Conservation (phyloP, 139 green algal genomes). For the Pleodorina starrii region DNA sequence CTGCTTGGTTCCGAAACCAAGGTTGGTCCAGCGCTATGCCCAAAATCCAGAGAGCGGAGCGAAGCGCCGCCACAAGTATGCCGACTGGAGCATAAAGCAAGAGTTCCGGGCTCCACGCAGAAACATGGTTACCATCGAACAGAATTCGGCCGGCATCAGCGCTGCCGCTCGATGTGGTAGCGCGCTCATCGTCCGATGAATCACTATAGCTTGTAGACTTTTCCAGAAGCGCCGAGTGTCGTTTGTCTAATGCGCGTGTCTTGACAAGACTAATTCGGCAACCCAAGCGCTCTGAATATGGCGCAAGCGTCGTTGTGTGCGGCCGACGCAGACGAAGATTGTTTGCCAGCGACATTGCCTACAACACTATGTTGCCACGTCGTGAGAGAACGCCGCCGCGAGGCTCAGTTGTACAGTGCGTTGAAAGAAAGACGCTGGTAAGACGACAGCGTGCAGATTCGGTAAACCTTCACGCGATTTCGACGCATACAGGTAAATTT, state of each 20-base stretch:
- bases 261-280: neutral
- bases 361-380: too few species aligned
- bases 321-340: too few species aligned
- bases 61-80: neutral
- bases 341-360: too few species aligned
- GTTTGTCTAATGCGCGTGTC: neutral
- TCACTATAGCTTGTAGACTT: neutral
- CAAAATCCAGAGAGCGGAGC: conserved; percentile 1
- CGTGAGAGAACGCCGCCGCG: too few species aligned
- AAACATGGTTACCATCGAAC: neutral
- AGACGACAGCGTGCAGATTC: too few species aligned
- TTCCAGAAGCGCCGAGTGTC: neutral
- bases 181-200: neutral
- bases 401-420: too few species aligned
- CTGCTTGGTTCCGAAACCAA: conserved; percentile 48
- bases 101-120: neutral
- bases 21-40: conserved; percentile 53
- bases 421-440: too few species aligned
- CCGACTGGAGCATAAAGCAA: conserved; percentile 7
- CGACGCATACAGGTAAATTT: too few species aligned
- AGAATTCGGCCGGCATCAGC: neutral
- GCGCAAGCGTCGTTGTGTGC: too few species aligned
- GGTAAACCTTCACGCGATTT: too few species aligned
- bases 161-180: neutral
- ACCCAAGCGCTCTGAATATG: neutral